Base-by-base conservation (phyloP, 139 green algal genomes). In the Coelastrella sp. region DNA sequence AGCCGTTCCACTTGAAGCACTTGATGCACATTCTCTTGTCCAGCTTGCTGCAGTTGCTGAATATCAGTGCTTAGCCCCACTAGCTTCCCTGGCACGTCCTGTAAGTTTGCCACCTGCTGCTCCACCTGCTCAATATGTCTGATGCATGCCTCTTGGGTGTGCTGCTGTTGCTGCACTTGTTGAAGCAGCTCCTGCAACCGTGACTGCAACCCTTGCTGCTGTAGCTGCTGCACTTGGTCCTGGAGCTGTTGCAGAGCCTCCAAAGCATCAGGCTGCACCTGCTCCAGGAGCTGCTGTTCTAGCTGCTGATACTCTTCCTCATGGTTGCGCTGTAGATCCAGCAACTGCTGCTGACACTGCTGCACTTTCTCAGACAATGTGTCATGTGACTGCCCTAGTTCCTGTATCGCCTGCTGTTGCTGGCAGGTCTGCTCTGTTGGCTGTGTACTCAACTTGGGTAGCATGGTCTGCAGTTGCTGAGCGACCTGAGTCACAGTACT, bases 161-260 rank as follows among this genome's bases (percentile, higher is more conserved):
- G 30, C 2, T 79, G 40, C 3, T n/a, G 32, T 35, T 83, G 53
- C 50, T 83, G 35, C 51, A 40, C 21, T 13, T 15, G 30, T 32
- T 60, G 27, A 3, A 3, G 21, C 23, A 37, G 34, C 75, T 40
- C 50, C 50, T 51, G 41, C 23, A 53, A 21, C 50, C 51, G 53
- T 41, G 50, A 35, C 34, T 82, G 35, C 50, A 71, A 51, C 43
- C 48, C 73, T 45, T 81, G 48, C 8, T 81, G 50, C 48, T 66
- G 73, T 38, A 68, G 48, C 45, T 81, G 45, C 50, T 35, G 41
- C n/a, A 64, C 6, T 17, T 79, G 27, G 23, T 0, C 13, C 25
- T 79, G 71, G n/a, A 63, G 23, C 23, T 60, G 27, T 38, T 45
- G 38, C 27, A 60, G 15, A n/a, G 7, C 4, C 30, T 64, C 45